Conservation (phyloP, 768 basidiomycete species). For the Gautieria morchelliformis region DNA sequence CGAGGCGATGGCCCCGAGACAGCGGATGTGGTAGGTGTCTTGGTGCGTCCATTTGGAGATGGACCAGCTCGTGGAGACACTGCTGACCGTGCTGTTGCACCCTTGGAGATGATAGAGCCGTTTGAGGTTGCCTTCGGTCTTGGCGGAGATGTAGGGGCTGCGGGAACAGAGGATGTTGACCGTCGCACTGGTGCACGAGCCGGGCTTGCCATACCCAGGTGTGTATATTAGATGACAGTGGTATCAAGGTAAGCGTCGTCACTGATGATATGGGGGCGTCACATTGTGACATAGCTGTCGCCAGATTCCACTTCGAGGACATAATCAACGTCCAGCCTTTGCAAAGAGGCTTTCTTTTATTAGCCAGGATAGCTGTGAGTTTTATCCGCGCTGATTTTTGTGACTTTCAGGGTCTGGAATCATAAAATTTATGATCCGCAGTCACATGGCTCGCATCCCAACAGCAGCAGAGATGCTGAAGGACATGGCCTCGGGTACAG, state of each 20-base stretch:
- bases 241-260: neutral
- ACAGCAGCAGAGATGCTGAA: constrained; percentile 3
- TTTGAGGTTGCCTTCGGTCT: constrained; percentile 21
- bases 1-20: constrained; percentile 41
- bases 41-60: constrained; percentile 28
- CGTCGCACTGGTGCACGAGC: constrained; percentile 7
- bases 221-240: neutral
- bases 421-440: no score
- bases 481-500: constrained; percentile 4
- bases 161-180: constrained; percentile 2
- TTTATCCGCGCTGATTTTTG: neutral
- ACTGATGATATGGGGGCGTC: neutral
- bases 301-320: neutral
- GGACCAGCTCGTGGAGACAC: constrained; percentile 47
- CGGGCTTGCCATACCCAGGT: constrained; percentile 8
- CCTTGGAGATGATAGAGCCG: constrained; percentile 34
- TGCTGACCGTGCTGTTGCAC: constrained; percentile 57
- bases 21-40: constrained; percentile 30
- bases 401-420: neutral
- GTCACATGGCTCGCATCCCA: neutral
- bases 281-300: neutral
- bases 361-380: no score
- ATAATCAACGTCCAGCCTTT: neutral
- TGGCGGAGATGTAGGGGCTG: neutral
- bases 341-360: neutral